Percentiles rank a stretch among this genome's conserved stretches.
These are phyloP conservation scores for Chrysoporthe deuterocubensis DNA, from an alignment of 2,329 filamentous ascomycete genomes.

Conservation along the genomic window DNA sequence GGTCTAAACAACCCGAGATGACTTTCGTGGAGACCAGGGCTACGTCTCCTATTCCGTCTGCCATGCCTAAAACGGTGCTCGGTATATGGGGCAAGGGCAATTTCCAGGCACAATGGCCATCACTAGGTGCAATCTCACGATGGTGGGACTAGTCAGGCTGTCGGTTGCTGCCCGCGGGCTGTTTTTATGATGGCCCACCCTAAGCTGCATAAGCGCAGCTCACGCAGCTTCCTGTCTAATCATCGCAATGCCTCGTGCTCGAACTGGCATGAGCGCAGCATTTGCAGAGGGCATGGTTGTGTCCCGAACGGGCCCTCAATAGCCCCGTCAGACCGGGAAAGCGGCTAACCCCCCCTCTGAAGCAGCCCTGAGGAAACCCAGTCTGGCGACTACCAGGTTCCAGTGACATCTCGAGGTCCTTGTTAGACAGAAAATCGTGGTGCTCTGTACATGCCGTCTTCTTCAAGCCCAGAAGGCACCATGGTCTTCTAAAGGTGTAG, in stretches of 20 bases:
- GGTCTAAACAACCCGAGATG: constrained; percentile 3
- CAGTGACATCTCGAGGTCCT: background rate
- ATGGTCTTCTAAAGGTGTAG: constrained; percentile 6
- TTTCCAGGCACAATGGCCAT: constrained; percentile 28
- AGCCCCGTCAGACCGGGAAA: constrained; percentile 1
- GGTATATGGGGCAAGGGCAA: constrained; percentile 23
- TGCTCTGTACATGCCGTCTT: background rate
- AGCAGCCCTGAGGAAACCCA: background rate
- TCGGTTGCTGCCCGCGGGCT: constrained; percentile 12
- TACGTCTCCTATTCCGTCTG: background rate
- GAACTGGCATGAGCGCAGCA: constrained; percentile 12
- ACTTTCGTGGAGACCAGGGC: constrained; percentile 10
- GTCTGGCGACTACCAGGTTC: background rate
- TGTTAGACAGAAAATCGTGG: background rate
- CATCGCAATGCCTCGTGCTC: constrained; percentile 8
- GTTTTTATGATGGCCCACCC: constrained; percentile 21
- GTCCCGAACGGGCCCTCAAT: background rate
- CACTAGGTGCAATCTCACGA: constrained; percentile 28
- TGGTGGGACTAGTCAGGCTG: constrained; percentile 24
- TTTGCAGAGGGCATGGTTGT: constrained; percentile 10
- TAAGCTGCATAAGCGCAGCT: constrained; percentile 32
- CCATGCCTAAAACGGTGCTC: constrained; percentile 16
- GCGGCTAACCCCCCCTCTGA: constrained; percentile 1
- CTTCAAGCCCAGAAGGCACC: background rate
- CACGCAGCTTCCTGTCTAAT: constrained; percentile 21